A percentile compares a stretch with the other conserved stretches of the same genome.
These are phyloP conservation scores for Claviceps purpurea DNA, from an alignment of 2,329 filamentous ascomycete species.

Conservation along the genomic window DNA sequence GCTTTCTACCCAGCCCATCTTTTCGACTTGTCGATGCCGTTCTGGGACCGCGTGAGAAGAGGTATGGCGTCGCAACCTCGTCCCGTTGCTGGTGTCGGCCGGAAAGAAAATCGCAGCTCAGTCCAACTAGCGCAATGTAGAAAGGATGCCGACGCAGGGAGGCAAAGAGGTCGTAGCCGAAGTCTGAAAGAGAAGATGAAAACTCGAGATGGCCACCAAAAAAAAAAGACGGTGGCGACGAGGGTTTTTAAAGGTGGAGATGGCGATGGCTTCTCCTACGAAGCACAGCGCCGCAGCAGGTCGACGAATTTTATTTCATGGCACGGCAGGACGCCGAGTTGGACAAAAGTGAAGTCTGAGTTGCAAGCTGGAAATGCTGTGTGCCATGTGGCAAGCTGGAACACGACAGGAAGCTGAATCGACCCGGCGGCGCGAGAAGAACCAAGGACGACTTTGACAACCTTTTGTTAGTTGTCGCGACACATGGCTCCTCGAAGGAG, in stretches of 20 bases:
- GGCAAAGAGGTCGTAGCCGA: neutral
- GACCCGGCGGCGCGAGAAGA: neutral
- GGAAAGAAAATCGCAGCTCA: neutral
- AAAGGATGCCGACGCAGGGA: neutral
- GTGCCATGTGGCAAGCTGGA: neutral
- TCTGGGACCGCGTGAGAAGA: neutral
- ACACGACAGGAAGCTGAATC: neutral
- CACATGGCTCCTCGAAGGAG: neutral
- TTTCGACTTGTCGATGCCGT: neutral
- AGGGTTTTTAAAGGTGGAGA: neutral
- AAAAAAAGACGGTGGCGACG: neutral
- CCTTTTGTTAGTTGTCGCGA: neutral
- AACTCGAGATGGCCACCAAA: no score
- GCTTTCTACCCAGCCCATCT: slow-evolving; percentile 36
- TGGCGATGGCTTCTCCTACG: neutral
- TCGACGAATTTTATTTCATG: neutral
- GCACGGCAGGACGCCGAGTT: neutral
- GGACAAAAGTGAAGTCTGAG: neutral
- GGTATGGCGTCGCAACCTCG: neutral
- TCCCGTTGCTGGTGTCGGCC: neutral
- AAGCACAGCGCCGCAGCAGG: neutral
- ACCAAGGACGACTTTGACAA: neutral
- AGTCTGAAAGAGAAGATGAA: neutral
- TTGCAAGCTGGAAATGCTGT: neutral
- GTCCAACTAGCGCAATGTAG: neutral